These are phyloP conservation scores for Arthrobotrys conoides DNA, from an alignment of 2,329 filamentous ascomycete genomes.

Conservation along the genomic window DNA sequence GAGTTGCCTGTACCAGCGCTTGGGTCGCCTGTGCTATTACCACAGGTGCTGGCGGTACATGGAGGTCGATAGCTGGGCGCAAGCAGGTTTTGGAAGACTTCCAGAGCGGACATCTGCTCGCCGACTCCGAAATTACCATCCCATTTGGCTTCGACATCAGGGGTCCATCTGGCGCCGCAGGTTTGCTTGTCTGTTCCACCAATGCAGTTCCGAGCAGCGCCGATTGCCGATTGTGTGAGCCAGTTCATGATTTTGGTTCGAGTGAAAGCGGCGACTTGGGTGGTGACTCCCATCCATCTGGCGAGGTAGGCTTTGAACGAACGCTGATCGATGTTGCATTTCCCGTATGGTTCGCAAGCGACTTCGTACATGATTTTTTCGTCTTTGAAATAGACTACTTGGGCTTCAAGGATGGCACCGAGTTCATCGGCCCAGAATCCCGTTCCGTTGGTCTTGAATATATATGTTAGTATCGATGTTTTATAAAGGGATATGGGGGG, in stretches of 20 bases:
- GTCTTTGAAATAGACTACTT: slow-evolving; percentile 48
- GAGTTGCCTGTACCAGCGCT: slow-evolving; percentile 67
- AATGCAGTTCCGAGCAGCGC: slow-evolving; percentile 75
- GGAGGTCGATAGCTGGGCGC: slow-evolving; percentile 69
- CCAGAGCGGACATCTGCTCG: slow-evolving; percentile 79
- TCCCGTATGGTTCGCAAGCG: slow-evolving; percentile 74
- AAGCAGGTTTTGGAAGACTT: slow-evolving; percentile 76
- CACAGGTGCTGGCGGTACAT: slow-evolving; percentile 72
- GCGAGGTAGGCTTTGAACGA: slow-evolving; percentile 80
- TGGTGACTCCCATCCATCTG: slow-evolving; percentile 75
- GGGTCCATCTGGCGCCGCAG: slow-evolving; percentile 76
- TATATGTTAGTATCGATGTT: slow-evolving; percentile 30
- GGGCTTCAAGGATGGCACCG: slow-evolving; percentile 46
- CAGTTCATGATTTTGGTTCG: slow-evolving; percentile 72
- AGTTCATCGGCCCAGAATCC: slow-evolving; percentile 51
- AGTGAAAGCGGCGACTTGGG: slow-evolving; percentile 76
- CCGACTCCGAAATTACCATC: slow-evolving; percentile 76
- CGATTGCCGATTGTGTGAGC: slow-evolving; percentile 73
- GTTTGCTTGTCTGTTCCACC: slow-evolving; percentile 73
- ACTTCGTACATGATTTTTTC: slow-evolving; percentile 76
- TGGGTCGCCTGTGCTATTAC: slow-evolving; percentile 71
- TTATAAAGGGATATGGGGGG: neutral
- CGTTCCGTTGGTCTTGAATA: slow-evolving; percentile 70
- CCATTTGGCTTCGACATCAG: slow-evolving; percentile 66
- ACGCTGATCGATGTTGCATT: slow-evolving; percentile 79